These are phyloP conservation scores for Blastocystis sp. DNA, from an alignment of 352 stramenopile genomes.

Conservation along the genomic window DNA sequence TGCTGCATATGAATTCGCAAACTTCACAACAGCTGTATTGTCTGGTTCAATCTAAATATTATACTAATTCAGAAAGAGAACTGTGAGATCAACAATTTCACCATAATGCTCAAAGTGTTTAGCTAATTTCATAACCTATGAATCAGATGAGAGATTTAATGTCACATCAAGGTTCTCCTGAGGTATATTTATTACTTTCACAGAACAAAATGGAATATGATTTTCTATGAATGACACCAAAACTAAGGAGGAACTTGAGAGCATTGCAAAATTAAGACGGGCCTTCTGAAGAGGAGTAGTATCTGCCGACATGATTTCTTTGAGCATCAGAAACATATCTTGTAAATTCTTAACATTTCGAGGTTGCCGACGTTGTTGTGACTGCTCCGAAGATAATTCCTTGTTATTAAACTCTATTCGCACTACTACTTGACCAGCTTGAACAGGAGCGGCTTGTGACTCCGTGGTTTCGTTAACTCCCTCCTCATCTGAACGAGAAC, in stretches of 20 bases:
- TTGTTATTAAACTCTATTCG: background rate
- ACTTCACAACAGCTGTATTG: constrained; percentile 24
- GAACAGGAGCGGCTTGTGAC: background rate
- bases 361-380: background rate
- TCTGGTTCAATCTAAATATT: background rate
- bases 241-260: background rate
- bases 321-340: constrained; percentile 1
- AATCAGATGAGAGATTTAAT: background rate
- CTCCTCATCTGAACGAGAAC: background rate
- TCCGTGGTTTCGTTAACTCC: background rate
- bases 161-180: background rate
- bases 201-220: constrained; percentile 6
- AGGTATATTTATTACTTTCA: constrained; percentile 28
- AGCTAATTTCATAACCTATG: background rate
- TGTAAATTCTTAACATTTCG: background rate
- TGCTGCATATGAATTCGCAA: background rate
- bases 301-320: background rate
- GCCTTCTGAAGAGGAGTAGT: constrained; percentile 52
- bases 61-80: background rate
- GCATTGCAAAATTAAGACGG: background rate
- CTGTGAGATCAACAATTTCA: constrained; percentile 25
- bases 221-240: background rate
- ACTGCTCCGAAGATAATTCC: background rate
- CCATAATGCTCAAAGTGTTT: constrained; percentile 62
- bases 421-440: background rate